phyloP scores from a whole-genome alignment of 2,329 filamentous ascomycete genomes.

The Gnomoniopsis smithogilvyi region DNA sequence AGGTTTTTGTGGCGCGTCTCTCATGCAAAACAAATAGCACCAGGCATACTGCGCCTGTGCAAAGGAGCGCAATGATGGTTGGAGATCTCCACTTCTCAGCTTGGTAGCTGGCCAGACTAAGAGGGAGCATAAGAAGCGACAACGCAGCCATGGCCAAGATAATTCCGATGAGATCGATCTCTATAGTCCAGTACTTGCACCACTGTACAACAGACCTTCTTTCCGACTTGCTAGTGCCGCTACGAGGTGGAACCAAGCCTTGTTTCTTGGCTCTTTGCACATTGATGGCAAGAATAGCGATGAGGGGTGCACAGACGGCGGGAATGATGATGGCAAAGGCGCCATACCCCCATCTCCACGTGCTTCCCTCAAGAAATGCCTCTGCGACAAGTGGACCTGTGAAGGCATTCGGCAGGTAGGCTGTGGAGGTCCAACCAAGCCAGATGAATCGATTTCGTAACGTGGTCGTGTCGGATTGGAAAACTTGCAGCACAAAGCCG shows the following conservation, averaged over 20 bases:
- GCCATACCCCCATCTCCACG: conserved; percentile 63
- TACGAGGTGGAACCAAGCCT: conserved; percentile 37
- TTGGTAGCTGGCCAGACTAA: conserved; percentile 12
- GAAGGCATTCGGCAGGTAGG: conserved; percentile 62
- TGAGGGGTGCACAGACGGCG: conserved; percentile 53
- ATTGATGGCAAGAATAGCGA: conserved; percentile 53
- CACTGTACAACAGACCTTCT: conserved; percentile 30
- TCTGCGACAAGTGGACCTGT: conserved; percentile 54
- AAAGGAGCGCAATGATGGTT: conserved; percentile 2
- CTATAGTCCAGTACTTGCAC: conserved; percentile 42
- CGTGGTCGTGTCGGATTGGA: conserved; percentile 2
- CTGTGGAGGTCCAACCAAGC: conserved; percentile 50
- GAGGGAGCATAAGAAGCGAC: conserved; percentile 2
- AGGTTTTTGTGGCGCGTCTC: conserved; percentile 4
- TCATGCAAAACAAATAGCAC: neutral
- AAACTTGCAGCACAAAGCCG: conserved; percentile 1
- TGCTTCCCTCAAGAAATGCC: conserved; percentile 45
- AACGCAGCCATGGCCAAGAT: conserved; percentile 3
- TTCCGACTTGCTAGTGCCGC: conserved; percentile 42
- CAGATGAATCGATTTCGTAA: conserved; percentile 10
- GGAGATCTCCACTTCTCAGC: conserved; percentile 7
- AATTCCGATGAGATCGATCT: conserved; percentile 49
- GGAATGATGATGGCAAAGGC: conserved; percentile 58
- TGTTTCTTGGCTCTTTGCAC: conserved; percentile 53
- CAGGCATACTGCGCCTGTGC: neutral